Conservation (phyloP, 2,329 filamentous ascomycete species). For the Fusarium beomiforme region DNA sequence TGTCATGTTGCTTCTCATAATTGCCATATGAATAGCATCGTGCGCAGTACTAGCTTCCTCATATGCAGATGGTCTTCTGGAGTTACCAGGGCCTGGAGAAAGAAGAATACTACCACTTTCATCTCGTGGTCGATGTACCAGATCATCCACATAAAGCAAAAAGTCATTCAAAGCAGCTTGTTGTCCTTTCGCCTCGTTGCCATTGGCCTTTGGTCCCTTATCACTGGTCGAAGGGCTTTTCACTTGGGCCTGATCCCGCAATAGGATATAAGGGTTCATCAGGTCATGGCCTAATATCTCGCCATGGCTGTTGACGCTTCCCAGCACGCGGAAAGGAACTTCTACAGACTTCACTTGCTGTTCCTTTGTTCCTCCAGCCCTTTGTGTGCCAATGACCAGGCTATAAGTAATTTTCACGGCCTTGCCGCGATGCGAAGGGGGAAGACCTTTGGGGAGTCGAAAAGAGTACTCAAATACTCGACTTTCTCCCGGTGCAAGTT, state of each 20-base stretch:
- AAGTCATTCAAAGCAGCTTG: constrained; percentile 71
- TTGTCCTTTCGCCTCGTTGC: constrained; percentile 44
- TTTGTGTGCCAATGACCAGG: constrained; percentile 89
- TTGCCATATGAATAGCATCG: constrained; percentile 90
- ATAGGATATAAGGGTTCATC: constrained; percentile 90
- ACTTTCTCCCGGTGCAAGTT: constrained; percentile 88
- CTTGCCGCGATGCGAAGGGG: constrained; percentile 89
- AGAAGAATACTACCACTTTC: constrained; percentile 69
- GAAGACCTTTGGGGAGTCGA: constrained; percentile 85
- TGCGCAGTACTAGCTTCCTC: constrained; percentile 73
- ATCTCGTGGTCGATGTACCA: constrained; percentile 69
- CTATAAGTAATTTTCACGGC: constrained; percentile 95
- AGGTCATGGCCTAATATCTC: constrained; percentile 93
- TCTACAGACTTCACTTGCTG: constrained; percentile 91
- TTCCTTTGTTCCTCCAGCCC: constrained; percentile 79
- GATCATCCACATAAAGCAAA: constrained; percentile 78
- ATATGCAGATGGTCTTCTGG: constrained; percentile 64
- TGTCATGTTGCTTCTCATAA: constrained; percentile 81
- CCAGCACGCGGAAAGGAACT: constrained; percentile 90
- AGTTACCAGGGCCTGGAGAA: constrained; percentile 70
- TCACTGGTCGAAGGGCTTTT: constrained; percentile 51
- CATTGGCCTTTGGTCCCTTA: constrained; percentile 42
- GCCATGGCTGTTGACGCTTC: constrained; percentile 88
- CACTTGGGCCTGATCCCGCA: constrained; percentile 82
- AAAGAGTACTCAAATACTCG: constrained; percentile 89